phyloP scores from a whole-genome alignment of 108 stramenopile species.

The Phaeodactylum tricornutum region DNA sequence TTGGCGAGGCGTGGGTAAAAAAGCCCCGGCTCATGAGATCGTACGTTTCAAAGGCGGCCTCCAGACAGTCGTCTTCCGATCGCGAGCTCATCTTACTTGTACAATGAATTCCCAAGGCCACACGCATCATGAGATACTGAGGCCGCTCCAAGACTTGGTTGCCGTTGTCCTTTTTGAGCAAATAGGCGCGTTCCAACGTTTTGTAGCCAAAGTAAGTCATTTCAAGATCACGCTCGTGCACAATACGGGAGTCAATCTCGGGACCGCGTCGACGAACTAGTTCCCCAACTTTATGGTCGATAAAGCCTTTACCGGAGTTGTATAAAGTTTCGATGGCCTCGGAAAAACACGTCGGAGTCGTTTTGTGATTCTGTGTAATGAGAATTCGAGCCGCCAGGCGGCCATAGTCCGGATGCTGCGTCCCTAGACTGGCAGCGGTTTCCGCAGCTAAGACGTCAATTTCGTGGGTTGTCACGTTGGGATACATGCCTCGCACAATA shows the following conservation, averaged over 20 bases:
- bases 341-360: conserved; percentile 75
- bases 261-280: conserved; percentile 40
- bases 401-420: conserved; percentile 91
- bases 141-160: conserved; percentile 78
- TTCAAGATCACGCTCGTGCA: conserved; percentile 70
- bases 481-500: conserved; percentile 68
- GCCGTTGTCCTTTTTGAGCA: conserved; percentile 46
- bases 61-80: conserved; percentile 25
- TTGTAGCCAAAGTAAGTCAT: conserved; percentile 97
- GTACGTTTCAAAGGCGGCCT: conserved; percentile 90
- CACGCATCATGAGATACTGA: conserved; percentile 96
- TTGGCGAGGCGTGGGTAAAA: conserved; percentile 96
- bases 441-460: conserved; percentile 93
- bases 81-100: not conserved
- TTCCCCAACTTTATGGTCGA: conserved; percentile 65
- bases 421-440: conserved; percentile 88
- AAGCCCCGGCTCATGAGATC: conserved; percentile 88
- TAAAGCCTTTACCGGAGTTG: conserved; percentile 41
- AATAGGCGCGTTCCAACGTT: conserved; percentile 85
- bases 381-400: conserved; percentile 87
- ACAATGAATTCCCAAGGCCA: conserved; percentile 95
- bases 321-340: conserved; percentile 52
- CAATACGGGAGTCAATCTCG: conserved; percentile 63
- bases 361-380: conserved; percentile 78
- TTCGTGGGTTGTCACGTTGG: conserved; percentile 82